Evolutionary conservation across 805 yeast genomes (phyloP).

Genomic region (Nakazawaea siamensis): DNA sequence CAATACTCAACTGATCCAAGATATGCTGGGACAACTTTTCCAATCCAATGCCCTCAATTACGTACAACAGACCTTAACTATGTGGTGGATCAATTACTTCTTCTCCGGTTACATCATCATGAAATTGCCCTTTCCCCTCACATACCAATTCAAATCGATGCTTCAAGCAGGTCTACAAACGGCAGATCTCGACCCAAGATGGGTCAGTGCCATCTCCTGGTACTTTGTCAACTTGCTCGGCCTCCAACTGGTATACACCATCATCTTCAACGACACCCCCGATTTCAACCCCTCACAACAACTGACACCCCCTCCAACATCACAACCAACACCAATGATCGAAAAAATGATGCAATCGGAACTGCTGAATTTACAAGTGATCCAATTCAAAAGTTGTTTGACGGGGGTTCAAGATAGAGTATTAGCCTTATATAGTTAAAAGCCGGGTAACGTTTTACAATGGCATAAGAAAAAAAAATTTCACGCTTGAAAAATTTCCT

Average conservation of each 20-base stretch:
- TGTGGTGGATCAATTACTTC: constrained; percentile 95
- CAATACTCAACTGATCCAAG: constrained; percentile 27
- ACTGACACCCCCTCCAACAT: constrained; percentile 20
- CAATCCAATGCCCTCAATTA: constrained; percentile 77
- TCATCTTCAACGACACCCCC: constrained; percentile 44
- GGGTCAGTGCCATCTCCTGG: constrained; percentile 95
- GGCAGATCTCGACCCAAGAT: constrained; percentile 77
- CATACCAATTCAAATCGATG: constrained; percentile 86
- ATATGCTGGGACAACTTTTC: constrained; percentile 66
- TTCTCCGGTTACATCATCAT: constrained; percentile 86
- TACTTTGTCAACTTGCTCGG: constrained; percentile 86
- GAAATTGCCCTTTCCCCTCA: constrained; percentile 87
- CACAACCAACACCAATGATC: constrained; percentile 12
- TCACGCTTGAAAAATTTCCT: constrained; percentile 33
- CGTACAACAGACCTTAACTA: constrained; percentile 85
- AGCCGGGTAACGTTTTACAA: no score
- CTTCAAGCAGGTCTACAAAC: constrained; percentile 83
- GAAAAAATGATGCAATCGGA: constrained; percentile 58
- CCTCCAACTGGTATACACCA: constrained; percentile 66
- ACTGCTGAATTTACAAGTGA: constrained; percentile 66
- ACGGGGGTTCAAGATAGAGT: constrained; percentile 59
- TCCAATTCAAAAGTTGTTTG: constrained; percentile 46
- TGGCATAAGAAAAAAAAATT: no score
- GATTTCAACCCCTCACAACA: constrained; percentile 28
- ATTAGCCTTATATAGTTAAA: constrained; percentile 23